phyloP scores from a whole-genome alignment of 2,329 filamentous ascomycete species.

The Colletotrichum salicis region DNA sequence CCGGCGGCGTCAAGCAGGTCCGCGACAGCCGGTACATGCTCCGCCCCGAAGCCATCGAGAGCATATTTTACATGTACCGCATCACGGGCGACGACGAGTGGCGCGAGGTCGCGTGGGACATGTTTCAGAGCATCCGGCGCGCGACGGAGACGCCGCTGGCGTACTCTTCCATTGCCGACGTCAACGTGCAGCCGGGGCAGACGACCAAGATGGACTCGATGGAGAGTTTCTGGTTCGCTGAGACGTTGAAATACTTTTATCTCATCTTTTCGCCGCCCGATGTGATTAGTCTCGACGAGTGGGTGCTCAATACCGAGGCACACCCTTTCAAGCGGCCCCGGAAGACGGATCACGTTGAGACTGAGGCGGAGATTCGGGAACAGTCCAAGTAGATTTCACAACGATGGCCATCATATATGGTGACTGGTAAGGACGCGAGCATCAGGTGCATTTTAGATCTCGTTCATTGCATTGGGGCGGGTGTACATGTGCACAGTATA shows the following conservation, averaged over 20 bases:
- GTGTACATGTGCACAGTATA: background rate
- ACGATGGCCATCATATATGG: background rate
- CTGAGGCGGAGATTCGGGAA: slow-evolving; percentile 17
- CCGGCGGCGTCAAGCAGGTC: slow-evolving; percentile 68
- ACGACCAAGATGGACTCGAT: slow-evolving; percentile 37
- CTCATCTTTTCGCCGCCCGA: slow-evolving; percentile 74
- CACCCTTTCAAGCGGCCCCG: slow-evolving; percentile 57
- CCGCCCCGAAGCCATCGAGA: slow-evolving; percentile 64
- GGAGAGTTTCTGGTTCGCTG: slow-evolving; percentile 75
- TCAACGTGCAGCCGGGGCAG: slow-evolving; percentile 22
- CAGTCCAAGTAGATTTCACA: background rate
- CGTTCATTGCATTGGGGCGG: background rate
- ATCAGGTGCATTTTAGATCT: background rate
- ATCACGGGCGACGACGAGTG: slow-evolving; percentile 57
- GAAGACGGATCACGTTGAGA: slow-evolving; percentile 29
- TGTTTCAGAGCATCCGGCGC: slow-evolving; percentile 56
- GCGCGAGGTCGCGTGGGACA: slow-evolving; percentile 58
- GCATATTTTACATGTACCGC: slow-evolving; percentile 62
- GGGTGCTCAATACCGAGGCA: slow-evolving; percentile 71
- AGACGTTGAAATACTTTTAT: slow-evolving; percentile 84
- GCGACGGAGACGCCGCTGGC: slow-evolving; percentile 57
- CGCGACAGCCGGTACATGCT: slow-evolving; percentile 56
- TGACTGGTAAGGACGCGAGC: background rate
- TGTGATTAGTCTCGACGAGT: slow-evolving; percentile 75
- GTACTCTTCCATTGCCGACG: slow-evolving; percentile 51